These are phyloP conservation scores for Schizochytrium sp. DNA, from an alignment of 108 stramenopile genomes.

Conservation along the genomic window DNA sequence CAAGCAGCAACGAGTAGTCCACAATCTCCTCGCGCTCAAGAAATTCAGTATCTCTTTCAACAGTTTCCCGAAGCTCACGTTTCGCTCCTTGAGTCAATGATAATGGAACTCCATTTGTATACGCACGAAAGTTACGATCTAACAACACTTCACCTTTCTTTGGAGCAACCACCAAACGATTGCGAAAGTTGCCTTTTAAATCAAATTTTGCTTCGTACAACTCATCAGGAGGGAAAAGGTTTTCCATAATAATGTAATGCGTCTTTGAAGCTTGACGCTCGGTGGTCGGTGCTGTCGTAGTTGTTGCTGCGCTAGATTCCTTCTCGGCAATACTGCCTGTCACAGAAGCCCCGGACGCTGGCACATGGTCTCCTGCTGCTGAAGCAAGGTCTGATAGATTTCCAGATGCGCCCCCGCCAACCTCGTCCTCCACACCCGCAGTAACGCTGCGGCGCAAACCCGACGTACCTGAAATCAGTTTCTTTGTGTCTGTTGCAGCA, in stretches of 20 bases:
- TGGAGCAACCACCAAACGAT: conserved; percentile 1
- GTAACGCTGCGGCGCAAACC: not conserved
- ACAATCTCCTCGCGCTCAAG: conserved; percentile 46
- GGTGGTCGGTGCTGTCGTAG: not conserved
- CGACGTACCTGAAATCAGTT: not conserved
- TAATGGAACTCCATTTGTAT: conserved; percentile 29
- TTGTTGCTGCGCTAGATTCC: not conserved
- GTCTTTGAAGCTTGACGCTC: conserved; percentile 17
- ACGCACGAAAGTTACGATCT: conserved; percentile 49
- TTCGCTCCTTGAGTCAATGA: not conserved
- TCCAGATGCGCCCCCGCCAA: not conserved
- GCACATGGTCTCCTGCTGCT: not conserved
- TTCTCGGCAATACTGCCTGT: not conserved
- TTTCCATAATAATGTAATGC: conserved; percentile 44
- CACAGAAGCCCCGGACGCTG: too few species aligned
- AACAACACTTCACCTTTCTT: conserved; percentile 32
- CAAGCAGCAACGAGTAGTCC: conserved; percentile 57
- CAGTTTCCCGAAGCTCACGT: not conserved
- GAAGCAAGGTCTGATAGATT: not conserved
- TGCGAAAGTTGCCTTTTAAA: conserved; percentile 51
- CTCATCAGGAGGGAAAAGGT: conserved; percentile 24
- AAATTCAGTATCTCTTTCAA: conserved; percentile 19
- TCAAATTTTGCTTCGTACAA: conserved; percentile 44
- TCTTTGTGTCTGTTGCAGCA: not conserved
- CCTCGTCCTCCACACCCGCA: not conserved